Percentiles rank a stretch among this genome's conserved stretches.
These are phyloP conservation scores for Pseudogymnoascus sp. DNA, from an alignment of 2,329 filamentous ascomycete species.

Conservation along the genomic window DNA sequence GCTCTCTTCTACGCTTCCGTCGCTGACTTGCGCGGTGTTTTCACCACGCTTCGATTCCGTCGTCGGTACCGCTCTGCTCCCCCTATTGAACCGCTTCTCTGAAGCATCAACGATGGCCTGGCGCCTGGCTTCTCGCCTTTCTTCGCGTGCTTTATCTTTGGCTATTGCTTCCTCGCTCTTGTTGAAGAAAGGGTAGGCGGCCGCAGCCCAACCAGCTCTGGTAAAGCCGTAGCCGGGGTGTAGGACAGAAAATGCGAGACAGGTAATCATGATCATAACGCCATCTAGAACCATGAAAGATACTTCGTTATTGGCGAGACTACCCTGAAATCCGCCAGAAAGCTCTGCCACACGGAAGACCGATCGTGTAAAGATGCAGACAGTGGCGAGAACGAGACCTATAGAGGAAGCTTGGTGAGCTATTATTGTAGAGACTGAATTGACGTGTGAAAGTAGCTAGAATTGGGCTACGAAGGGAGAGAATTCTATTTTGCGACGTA, in stretches of 20 bases:
- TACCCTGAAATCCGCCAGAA: slow-evolving; percentile 41
- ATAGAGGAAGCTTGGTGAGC: slow-evolving; percentile 32
- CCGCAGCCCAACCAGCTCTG: background rate
- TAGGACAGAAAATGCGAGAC: background rate
- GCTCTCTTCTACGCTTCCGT: background rate
- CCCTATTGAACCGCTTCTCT: background rate
- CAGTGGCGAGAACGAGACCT: slow-evolving; percentile 37
- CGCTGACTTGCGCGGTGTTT: background rate
- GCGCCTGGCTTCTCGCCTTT: background rate
- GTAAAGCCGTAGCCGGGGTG: background rate
- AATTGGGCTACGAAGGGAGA: background rate
- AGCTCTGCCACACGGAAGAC: slow-evolving; percentile 48
- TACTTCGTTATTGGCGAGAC: slow-evolving; percentile 36
- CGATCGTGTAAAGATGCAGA: slow-evolving; percentile 43
- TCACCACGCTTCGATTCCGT: background rate
- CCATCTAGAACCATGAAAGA: slow-evolving; percentile 38
- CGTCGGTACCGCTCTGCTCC: background rate
- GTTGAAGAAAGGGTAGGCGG: background rate
- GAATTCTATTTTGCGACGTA: background rate
- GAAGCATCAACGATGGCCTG: background rate
- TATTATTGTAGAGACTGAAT: background rate
- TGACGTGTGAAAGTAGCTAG: too few species aligned
- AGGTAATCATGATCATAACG: slow-evolving; percentile 30
- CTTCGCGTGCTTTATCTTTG: background rate
- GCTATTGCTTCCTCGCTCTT: background rate